phyloP scores from a whole-genome alignment of 345 rosid genomes.

The Populus ilicifolia region DNA sequence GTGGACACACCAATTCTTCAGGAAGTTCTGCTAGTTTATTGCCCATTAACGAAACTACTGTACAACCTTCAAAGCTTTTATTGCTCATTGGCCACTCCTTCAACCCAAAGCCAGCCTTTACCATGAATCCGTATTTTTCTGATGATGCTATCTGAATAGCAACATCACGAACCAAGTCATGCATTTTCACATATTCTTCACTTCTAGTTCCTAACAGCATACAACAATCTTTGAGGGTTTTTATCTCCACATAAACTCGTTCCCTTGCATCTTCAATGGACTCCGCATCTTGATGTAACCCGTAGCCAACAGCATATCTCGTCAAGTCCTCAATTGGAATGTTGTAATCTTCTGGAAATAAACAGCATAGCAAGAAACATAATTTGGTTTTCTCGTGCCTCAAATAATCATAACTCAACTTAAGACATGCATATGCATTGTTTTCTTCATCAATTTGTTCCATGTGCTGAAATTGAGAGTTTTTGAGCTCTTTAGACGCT shows the following conservation, averaged over 20 bases:
- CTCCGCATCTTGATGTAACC: no score
- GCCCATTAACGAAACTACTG: constrained; percentile 4
- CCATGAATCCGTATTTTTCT: background rate
- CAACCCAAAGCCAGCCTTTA: background rate
- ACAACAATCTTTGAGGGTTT: constrained; percentile 6
- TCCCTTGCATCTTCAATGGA: no score
- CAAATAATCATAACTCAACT: no score
- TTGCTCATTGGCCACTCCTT: background rate
- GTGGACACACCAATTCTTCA: background rate
- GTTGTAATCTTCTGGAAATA: no score
- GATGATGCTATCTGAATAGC: background rate
- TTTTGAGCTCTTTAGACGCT: no score
- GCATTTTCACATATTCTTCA: constrained; percentile 1
- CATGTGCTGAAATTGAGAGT: no score
- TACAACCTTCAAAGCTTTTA: background rate
- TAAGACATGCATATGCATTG: no score
- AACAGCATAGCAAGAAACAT: no score
- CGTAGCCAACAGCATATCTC: no score
- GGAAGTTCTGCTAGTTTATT: background rate
- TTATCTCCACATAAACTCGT: background rate
- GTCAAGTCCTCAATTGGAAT: no score
- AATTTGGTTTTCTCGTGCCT: no score
- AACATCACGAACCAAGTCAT: constrained; percentile 15
- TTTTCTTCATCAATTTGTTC: no score
- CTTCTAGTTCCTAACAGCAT: background rate